Percentiles rank a stretch among this genome's conserved stretches.
Evolutionary conservation across 1,284 basidiomycete species (phyloP).

Genomic region (Trametes polyzona): DNA sequence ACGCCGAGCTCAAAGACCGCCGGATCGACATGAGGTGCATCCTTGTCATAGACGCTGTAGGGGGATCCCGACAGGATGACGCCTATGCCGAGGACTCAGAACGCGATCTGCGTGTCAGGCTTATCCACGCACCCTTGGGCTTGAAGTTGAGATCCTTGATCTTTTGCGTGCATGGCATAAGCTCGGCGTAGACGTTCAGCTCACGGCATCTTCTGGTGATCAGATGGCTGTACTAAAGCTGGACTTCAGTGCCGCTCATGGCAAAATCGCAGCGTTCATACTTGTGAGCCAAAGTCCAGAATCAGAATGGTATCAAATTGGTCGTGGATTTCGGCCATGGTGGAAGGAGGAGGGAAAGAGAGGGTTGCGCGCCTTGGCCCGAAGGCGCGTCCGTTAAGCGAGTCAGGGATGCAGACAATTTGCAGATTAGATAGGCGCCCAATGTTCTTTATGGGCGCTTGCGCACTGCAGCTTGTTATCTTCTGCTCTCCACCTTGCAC

Average conservation of each 20-base stretch:
- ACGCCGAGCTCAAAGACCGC: constrained; percentile 92
- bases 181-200: constrained; percentile 96
- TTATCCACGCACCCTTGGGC: constrained; percentile 78
- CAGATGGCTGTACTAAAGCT: constrained; percentile 89
- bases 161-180: constrained; percentile 96
- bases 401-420: constrained; percentile 15
- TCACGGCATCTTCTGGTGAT: constrained; percentile 99
- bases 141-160: constrained; percentile 91
- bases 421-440: constrained; percentile 28
- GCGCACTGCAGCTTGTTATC: background rate
- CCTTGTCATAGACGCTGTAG: constrained; percentile 95
- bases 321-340: constrained; percentile 88
- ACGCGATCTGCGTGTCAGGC: background rate
- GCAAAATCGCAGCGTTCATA: constrained; percentile 38
- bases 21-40: constrained; percentile 94
- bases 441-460: constrained; percentile 2
- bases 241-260: constrained; percentile 16
- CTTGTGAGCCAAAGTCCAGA: constrained; percentile 97
- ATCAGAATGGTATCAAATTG: constrained; percentile 98
- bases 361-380: background rate
- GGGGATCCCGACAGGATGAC: constrained; percentile 98
- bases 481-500: too few species aligned
- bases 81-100: constrained; percentile 50
- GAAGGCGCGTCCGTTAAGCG: background rate
- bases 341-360: background rate